phyloP scores from a whole-genome alignment of 1,284 basidiomycete species.

The Trametes pubescens region DNA sequence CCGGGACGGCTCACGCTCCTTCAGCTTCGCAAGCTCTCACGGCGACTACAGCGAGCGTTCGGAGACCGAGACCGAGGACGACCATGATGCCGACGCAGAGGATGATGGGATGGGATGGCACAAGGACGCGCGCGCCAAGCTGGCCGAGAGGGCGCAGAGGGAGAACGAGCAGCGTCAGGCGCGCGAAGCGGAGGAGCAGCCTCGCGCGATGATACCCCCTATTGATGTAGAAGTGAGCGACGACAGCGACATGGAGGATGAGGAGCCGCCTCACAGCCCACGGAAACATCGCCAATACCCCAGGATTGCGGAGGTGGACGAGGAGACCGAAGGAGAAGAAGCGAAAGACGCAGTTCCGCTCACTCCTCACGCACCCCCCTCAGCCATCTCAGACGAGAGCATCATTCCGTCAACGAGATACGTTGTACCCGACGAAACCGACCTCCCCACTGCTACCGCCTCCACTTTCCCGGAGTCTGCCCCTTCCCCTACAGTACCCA shows the following conservation, averaged over 20 bases:
- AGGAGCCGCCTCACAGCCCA: slow-evolving; percentile 38
- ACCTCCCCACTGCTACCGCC: slow-evolving; percentile 54
- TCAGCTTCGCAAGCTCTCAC: slow-evolving; percentile 73
- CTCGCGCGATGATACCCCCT: slow-evolving; percentile 61
- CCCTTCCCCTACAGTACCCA: slow-evolving; percentile 31
- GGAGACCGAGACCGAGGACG: slow-evolving; percentile 63
- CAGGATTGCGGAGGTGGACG: slow-evolving; percentile 75
- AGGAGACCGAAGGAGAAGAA: slow-evolving; percentile 53
- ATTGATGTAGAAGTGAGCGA: slow-evolving; percentile 82
- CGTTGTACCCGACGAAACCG: slow-evolving; percentile 45
- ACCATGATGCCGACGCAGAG: slow-evolving; percentile 51
- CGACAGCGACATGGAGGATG: slow-evolving; percentile 74
- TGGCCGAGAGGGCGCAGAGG: slow-evolving; percentile 78
- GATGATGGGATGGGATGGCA: slow-evolving; percentile 67
- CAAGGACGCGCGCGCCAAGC: slow-evolving; percentile 67
- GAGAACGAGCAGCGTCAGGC: slow-evolving; percentile 61
- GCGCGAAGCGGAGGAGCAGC: slow-evolving; percentile 53
- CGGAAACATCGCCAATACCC: slow-evolving; percentile 49
- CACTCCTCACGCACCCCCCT: slow-evolving; percentile 13
- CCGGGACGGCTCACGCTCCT: slow-evolving; percentile 67
- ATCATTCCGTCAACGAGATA: slow-evolving; percentile 45
- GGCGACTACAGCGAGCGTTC: slow-evolving; percentile 61
- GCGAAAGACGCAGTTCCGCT: slow-evolving; percentile 19
- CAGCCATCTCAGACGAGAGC: slow-evolving; percentile 33
- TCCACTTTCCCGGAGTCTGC: slow-evolving; percentile 48